Evolutionary conservation across 345 rosid genomes (phyloP).

Genomic region (Populus alba): DNA sequence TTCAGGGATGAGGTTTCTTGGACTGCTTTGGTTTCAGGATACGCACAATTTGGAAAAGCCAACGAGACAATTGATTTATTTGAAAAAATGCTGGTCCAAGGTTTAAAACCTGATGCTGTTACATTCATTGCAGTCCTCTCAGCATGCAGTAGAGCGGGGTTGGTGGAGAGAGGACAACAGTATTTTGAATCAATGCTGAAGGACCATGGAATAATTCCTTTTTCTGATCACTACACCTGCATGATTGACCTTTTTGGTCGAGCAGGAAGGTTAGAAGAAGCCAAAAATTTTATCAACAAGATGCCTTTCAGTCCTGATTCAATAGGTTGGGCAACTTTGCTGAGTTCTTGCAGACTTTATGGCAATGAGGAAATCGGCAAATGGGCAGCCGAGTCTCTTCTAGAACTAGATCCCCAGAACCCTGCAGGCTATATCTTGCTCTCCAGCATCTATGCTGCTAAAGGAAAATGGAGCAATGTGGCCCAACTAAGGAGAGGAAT

Average conservation of each 20-base stretch:
- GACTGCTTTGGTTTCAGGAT: slow-evolving; percentile 86
- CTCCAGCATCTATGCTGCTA: slow-evolving; percentile 70
- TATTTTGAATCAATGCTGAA: slow-evolving; percentile 67
- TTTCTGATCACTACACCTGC: slow-evolving; percentile 74
- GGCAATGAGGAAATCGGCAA: slow-evolving; percentile 70
- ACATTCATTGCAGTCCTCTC: slow-evolving; percentile 81
- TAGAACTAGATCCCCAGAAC: slow-evolving; percentile 67
- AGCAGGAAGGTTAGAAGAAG: slow-evolving; percentile 82
- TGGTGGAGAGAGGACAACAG: slow-evolving; percentile 67
- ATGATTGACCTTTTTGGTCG: slow-evolving; percentile 92
- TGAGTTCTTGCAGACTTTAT: slow-evolving; percentile 75
- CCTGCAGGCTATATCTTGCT: slow-evolving; percentile 80
- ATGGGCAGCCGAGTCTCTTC: slow-evolving; percentile 82
- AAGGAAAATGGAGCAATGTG: slow-evolving; percentile 66
- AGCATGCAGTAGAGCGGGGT: slow-evolving; percentile 91
- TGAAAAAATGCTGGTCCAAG: slow-evolving; percentile 62
- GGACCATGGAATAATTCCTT: slow-evolving; percentile 57
- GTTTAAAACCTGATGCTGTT: slow-evolving; percentile 82
- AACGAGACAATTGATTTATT: slow-evolving; percentile 66
- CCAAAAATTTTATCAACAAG: slow-evolving; percentile 55
- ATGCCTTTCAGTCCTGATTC: slow-evolving; percentile 86
- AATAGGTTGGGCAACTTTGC: slow-evolving; percentile 81
- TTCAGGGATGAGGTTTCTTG: slow-evolving; percentile 79
- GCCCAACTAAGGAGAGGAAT: slow-evolving; percentile 62
- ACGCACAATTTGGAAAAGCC: slow-evolving; percentile 88